A percentile compares a stretch with the other conserved stretches of the same genome.
Evolutionary conservation across 2,329 filamentous ascomycete genomes (phyloP).

Genomic region (Aspergillus persii): DNA sequence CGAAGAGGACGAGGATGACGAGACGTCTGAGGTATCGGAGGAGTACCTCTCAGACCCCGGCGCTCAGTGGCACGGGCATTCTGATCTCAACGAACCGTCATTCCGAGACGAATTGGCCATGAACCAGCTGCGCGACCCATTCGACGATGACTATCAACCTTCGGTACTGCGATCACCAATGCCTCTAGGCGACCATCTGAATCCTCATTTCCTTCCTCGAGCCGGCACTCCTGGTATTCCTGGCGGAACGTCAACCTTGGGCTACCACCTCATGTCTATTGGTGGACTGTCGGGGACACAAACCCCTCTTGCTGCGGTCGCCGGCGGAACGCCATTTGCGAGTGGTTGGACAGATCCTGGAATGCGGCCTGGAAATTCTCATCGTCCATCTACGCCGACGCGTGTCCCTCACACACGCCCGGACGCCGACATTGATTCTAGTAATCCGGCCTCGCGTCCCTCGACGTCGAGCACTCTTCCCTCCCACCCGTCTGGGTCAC

Average conservation of each 20-base stretch:
- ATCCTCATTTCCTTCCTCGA: constrained; percentile 43
- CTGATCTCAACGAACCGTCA: constrained; percentile 25
- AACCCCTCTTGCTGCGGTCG: constrained; percentile 48
- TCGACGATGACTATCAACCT: constrained; percentile 27
- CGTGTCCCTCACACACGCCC: constrained; percentile 23
- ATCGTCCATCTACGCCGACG: constrained; percentile 16
- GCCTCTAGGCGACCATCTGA: constrained; percentile 38
- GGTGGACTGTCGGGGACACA: constrained; percentile 49
- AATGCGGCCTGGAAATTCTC: constrained; percentile 19
- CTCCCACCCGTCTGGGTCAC: constrained; percentile 30
- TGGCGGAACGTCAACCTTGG: constrained; percentile 49
- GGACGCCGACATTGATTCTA: constrained; percentile 36
- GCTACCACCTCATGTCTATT: constrained; percentile 49
- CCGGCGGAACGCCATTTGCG: constrained; percentile 42
- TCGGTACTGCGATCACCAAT: constrained; percentile 36
- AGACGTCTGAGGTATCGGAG: constrained; percentile 36
- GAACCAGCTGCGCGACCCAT: constrained; percentile 29
- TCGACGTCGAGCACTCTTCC: constrained; percentile 43
- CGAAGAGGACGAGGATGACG: constrained; percentile 66
- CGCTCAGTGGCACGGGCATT: constrained; percentile 18
- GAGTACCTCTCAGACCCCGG: constrained; percentile 29
- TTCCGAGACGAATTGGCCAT: constrained; percentile 32
- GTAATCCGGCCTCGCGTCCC: constrained; percentile 40
- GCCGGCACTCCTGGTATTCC: constrained; percentile 48
- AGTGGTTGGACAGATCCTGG: constrained; percentile 35